Evolutionary conservation across 768 basidiomycete genomes (phyloP), one percentile per base, ranked within the genome.

Genomic region (Leucocoprinus sp.): DNA sequence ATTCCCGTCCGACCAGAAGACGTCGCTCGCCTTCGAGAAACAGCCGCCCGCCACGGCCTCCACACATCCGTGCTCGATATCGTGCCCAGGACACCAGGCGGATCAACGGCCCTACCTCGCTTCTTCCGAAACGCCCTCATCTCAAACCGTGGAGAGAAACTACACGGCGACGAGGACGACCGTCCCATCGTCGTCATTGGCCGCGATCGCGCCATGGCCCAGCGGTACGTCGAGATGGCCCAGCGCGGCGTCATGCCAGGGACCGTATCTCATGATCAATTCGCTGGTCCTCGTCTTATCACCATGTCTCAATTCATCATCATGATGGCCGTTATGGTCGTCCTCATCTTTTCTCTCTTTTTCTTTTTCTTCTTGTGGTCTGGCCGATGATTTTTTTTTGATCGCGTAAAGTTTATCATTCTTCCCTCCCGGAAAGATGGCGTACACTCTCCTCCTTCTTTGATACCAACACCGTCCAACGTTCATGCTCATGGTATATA

Each of bases 181-280:
- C 27, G 22, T 8, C 40, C 39, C 23, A 42, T 42, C n/a, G 33
- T 48, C 12, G 39, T 48, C 7, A 48, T 48, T 19, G 46, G 39
- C 8, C 39, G 38, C 15, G 35, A 36, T 17, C 31, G 1, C 8
- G 39, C 29, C 5, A 36, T 42, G 39, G 36, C 46, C 14, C 46
- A 27, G 26, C 22, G 40, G 23, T 48, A 48, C 11, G 46, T 42
- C 19, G 46, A 48, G 23, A 36, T 48, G 40, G 39, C 46, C 2
- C 46, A 48, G 39, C 46, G 39, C 8, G 40, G 46, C 17, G 24
- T 42, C n/a, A 48, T 48, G 40, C 46, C 46, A 8, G 46, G 40
- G 2, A 42, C 39, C 6, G n/a, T 36, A 5, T 22, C 39, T 9
- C 4, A 21, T n/a, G 38, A 40, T n/a, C 45, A 23, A 6, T 33